Conservation (phyloP, 2,329 filamentous ascomycete species). For the Claviceps sp. region DNA sequence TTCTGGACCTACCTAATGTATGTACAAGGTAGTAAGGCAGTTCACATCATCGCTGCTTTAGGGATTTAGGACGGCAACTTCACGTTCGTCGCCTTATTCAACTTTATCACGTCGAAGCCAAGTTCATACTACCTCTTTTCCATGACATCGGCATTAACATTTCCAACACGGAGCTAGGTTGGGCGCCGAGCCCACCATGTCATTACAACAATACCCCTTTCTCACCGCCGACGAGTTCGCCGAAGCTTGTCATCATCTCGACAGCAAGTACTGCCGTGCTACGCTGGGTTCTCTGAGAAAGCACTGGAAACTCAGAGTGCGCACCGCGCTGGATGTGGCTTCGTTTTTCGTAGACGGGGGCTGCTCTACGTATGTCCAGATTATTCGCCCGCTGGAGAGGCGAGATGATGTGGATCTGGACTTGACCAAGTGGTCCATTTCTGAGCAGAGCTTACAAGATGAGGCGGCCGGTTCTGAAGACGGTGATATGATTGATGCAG, state of each 20-base stretch:
- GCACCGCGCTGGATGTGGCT: slow-evolving; percentile 34
- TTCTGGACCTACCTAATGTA: too few relatives aligned
- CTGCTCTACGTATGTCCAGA: slow-evolving; percentile 41
- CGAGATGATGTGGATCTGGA: slow-evolving; percentile 30
- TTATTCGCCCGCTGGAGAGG: slow-evolving; percentile 37
- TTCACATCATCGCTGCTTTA: too few relatives aligned
- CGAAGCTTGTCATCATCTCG: slow-evolving; percentile 49
- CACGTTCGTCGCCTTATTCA: too few relatives aligned
- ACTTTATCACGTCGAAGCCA: too few relatives aligned
- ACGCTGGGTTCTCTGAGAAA: slow-evolving; percentile 40
- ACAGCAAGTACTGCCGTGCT: slow-evolving; percentile 43
- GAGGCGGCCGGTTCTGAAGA: slow-evolving; percentile 21
- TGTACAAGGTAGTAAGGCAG: too few relatives aligned
- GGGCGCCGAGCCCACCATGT: slow-evolving; percentile 15
- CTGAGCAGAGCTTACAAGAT: slow-evolving; percentile 9
- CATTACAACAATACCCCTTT: slow-evolving; percentile 44
- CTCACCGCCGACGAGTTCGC: slow-evolving; percentile 49
- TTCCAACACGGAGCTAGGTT: too few relatives aligned
- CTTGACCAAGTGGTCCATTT: slow-evolving; percentile 33
- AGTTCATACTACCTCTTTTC: too few relatives aligned
- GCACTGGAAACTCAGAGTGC: slow-evolving; percentile 41
- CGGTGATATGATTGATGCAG: slow-evolving; percentile 33
- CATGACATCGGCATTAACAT: too few relatives aligned
- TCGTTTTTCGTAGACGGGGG: slow-evolving; percentile 26
- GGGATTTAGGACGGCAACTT: too few relatives aligned